Base-by-base conservation (phyloP, 2,329 filamentous ascomycete genomes). In the Parastagonospora avenae region DNA sequence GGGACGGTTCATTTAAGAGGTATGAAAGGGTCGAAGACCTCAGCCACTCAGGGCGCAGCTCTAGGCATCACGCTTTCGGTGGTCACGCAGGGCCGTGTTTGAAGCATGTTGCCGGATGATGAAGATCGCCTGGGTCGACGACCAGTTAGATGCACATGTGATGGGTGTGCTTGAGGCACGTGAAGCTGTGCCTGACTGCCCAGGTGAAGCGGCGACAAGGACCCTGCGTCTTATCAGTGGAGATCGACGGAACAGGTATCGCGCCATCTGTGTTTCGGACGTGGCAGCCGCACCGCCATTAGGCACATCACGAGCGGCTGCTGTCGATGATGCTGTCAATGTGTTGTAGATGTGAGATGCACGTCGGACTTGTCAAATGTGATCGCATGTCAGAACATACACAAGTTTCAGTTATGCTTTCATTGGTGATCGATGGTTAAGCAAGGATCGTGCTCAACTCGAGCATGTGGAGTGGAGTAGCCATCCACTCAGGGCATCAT, bases 21-120 rank as follows among this genome's bases (percentile, higher is more conserved):
- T 54, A 64, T 62, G 54, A 62, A 63, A 57, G 60, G 60, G 46
- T 42, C 41, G 42, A 52, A 48, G 38, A 43, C 49, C 49, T 54
- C 53, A 66, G 63, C 70, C 70, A 71, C 57, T 71, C 61, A 70
- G 42, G 64, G 61, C 67, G 67, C 67, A 64, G 68, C 46, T 38
- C 46, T 53, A 51, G 67, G 45, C 60, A 58, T 54, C 56, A 55
- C 59, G 60, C 52, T 48, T 46, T 31, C 28, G 41, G 19, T 47
- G 59, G 63, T 71, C 70, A 71, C 57, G 64, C 62, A 57, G 51
- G 47, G 49, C 52, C 44, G 54, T 52, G 63, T 67, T 58, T 65
- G 60, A 67, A 59, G 62, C 64, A 63, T 43, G 24, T 24, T 15
- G 24, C 19, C 46, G 12, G 31, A 30, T 67, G 55, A 70, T 68